A percentile compares a stretch with the other conserved stretches of the same genome.
Conservation (phyloP, 2,329 filamentous ascomycete species). For the Aplosporella prunicola region DNA sequence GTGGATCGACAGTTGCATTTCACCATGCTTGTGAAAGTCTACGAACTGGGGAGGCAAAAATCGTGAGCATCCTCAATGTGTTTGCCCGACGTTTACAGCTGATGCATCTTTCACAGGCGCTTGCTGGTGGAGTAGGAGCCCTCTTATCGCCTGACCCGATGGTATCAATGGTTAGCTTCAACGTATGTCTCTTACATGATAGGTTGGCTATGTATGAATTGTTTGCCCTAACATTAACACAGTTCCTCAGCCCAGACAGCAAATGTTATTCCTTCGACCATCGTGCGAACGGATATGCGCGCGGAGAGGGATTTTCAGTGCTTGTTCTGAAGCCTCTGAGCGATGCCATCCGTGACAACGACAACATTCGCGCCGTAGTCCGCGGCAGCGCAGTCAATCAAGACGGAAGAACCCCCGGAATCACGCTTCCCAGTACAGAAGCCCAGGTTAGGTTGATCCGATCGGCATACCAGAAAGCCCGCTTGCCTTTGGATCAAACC, state of each 20-base stretch:
- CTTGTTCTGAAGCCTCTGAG: slow-evolving; percentile 49
- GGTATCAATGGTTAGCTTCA: not conserved
- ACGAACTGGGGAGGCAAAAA: slow-evolving; percentile 12
- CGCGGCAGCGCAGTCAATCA: slow-evolving; percentile 33
- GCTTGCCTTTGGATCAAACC: slow-evolving; percentile 17
- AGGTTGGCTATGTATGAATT: not conserved
- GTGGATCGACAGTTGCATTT: slow-evolving; percentile 17
- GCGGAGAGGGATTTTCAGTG: slow-evolving; percentile 53
- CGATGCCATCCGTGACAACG: slow-evolving; percentile 49
- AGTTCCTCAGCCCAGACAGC: slow-evolving; percentile 23
- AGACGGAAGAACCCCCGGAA: slow-evolving; percentile 48
- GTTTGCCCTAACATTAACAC: not conserved
- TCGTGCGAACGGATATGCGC: slow-evolving; percentile 52
- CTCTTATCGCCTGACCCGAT: not conserved
- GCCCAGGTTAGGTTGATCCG: slow-evolving; percentile 29
- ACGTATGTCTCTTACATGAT: not conserved
- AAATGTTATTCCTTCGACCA: slow-evolving; percentile 34
- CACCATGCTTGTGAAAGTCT: slow-evolving; percentile 21
- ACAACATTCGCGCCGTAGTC: slow-evolving; percentile 40
- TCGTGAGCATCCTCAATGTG: slow-evolving; percentile 43
- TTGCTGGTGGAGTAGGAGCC: not conserved
- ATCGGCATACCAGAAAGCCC: slow-evolving; percentile 27
- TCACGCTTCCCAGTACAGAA: slow-evolving; percentile 49
- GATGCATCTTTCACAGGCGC: not conserved
- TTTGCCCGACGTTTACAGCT: slow-evolving; percentile 44